Evolutionary conservation across 768 basidiomycete genomes (phyloP).

Genomic region (Collybiopsis luxurians): DNA sequence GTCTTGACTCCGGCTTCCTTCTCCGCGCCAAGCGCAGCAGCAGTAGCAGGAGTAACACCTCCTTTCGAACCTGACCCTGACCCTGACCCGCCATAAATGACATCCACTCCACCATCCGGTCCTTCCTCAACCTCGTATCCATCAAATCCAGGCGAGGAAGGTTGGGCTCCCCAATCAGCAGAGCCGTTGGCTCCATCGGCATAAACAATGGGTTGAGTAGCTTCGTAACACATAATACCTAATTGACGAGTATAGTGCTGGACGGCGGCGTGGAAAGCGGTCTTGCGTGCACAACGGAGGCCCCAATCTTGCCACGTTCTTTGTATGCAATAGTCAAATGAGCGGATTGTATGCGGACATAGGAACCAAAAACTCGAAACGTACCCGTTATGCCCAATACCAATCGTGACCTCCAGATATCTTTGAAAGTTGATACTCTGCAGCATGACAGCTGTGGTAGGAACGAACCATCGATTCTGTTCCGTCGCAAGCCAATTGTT

Average conservation of each 20-base stretch:
- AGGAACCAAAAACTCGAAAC: not conserved
- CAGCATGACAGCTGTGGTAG: slow-evolving; percentile 59
- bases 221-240: slow-evolving; percentile 58
- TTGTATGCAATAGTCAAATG: slow-evolving; percentile 13
- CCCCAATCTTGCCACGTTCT: slow-evolving; percentile 64
- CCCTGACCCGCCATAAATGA: not conserved
- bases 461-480: slow-evolving; percentile 76
- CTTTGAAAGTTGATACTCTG: slow-evolving; percentile 67
- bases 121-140: not conserved
- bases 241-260: slow-evolving; percentile 71
- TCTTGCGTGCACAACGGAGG: slow-evolving; percentile 55
- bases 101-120: not conserved
- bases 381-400: slow-evolving; percentile 55
- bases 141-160: not conserved
- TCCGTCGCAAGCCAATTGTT: slow-evolving; percentile 79
- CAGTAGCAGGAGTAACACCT: not conserved
- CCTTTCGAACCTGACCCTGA: not conserved
- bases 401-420: slow-evolving; percentile 66
- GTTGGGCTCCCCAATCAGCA: slow-evolving; percentile 7
- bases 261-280: slow-evolving; percentile 78
- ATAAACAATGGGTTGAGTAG: slow-evolving; percentile 60
- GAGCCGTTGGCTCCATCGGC: slow-evolving; percentile 29
- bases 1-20: slow-evolving; percentile 19
- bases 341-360: not conserved
- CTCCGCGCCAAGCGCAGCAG: slow-evolving; percentile 2